These are phyloP conservation scores for Skeletonema costatum DNA, from an alignment of 108 stramenopile species.

Conservation along the genomic window DNA sequence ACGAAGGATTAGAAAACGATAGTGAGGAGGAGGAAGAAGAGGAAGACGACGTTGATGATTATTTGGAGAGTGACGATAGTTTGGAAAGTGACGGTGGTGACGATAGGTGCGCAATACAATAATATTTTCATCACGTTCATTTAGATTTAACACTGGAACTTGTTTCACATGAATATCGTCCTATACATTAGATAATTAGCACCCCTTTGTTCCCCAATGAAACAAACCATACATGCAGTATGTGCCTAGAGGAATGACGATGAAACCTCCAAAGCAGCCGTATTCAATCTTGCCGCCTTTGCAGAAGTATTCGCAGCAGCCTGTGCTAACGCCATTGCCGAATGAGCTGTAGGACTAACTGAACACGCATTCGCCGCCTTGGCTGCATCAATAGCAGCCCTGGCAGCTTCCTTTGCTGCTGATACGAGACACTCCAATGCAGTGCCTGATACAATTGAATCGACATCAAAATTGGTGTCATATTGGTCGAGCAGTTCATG, in stretches of 20 bases:
- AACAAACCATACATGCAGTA: background rate
- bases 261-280: background rate
- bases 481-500: background rate
- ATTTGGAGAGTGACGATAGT: too few species aligned
- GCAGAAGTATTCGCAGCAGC: background rate
- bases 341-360: background rate
- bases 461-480: background rate
- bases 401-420: background rate
- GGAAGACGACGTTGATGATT: too few species aligned
- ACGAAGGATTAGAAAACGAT: too few species aligned
- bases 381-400: background rate
- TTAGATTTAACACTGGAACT: too few species aligned
- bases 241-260: background rate
- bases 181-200: background rate
- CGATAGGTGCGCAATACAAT: too few species aligned
- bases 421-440: background rate
- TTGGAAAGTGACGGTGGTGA: too few species aligned
- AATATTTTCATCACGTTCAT: too few species aligned
- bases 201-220: background rate
- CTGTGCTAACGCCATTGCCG: background rate
- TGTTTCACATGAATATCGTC: too few species aligned
- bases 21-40: too few species aligned
- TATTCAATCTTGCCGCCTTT: slow-evolving; percentile 1
- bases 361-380: background rate
- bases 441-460: background rate